Base-by-base conservation (phyloP, 1,284 basidiomycete species). In the Pyrrhoderma lamaoense region DNA sequence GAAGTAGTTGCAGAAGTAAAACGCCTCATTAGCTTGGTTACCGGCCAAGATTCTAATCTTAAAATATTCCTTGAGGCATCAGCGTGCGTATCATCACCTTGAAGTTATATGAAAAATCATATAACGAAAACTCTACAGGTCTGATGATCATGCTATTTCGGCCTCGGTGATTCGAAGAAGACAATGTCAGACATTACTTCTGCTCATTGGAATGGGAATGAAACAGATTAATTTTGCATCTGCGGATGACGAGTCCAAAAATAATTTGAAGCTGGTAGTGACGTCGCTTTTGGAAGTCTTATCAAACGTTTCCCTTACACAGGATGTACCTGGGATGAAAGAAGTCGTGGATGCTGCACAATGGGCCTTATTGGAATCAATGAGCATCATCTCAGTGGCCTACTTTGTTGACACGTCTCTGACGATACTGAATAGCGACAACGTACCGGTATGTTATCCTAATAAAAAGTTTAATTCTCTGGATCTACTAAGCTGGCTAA, bases 1-100 rank as follows among this genome's bases (percentile, higher is more conserved):
- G 83, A 89, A 60, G 69, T 88, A 13, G 67, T 90, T 19, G 68
- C 68, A 19, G 92, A 95, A 65, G 74, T 79, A 5, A 68, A 74
- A 37, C 72, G 85, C 14, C 72, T 93, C 11, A 61, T 78, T n/a
- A 62, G 64, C 0, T 72, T 72, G 45, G 62, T 79, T n/a, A 57
- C 65, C 25, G 63, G 65, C 52, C 71, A 75, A 8, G 65, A 72
- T 14, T 64, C 61, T 19, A 57, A 60, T 0, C 62, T 65, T n/a
- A 62, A 71, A n/a, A 69, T 75, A 0, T 79, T 89, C 63, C 64
- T 87, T 53, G 76, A 82, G 52, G 66, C 70, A 38, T 64, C 72
- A 38, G 64, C 71, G 82, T 87, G 65, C 62, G 76, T 69, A 40
- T 36, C 54, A 36, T 49, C 39, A 36, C 54, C 25, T 19, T 45